Conservation (phyloP, 768 basidiomycete genomes). For the Russula virescens region DNA sequence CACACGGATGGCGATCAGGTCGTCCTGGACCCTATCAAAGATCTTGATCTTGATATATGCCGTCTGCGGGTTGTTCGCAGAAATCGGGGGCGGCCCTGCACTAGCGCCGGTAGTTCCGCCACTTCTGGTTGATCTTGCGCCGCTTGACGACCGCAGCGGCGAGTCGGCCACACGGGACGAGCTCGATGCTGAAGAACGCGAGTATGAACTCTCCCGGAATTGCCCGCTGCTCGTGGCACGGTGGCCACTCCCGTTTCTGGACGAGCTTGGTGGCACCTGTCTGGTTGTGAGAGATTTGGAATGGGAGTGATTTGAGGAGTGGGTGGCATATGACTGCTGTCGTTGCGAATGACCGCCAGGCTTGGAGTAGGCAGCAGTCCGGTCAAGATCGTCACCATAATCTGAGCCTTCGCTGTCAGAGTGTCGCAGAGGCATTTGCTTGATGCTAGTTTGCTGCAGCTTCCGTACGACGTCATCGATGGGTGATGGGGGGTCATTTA, state of each 20-base stretch:
- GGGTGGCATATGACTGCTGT: slow-evolving; percentile 25
- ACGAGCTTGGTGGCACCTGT: slow-evolving; percentile 4
- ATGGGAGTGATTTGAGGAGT: slow-evolving; percentile 19
- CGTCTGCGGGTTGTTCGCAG: slow-evolving; percentile 69
- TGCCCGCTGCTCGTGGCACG: slow-evolving; percentile 12
- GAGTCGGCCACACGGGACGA: slow-evolving; percentile 21
- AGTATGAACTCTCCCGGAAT: slow-evolving; percentile 29
- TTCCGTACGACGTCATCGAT: slow-evolving; percentile 34
- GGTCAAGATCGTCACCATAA: slow-evolving; percentile 31
- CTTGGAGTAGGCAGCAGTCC: not conserved
- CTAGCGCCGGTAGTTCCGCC: slow-evolving; percentile 52
- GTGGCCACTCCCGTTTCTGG: slow-evolving; percentile 2
- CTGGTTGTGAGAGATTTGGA: slow-evolving; percentile 5
- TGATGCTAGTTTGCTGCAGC: slow-evolving; percentile 33
- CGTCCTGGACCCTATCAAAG: slow-evolving; percentile 88
- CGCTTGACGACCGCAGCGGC: slow-evolving; percentile 35
- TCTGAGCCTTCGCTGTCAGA: slow-evolving; percentile 57
- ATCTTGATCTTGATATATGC: slow-evolving; percentile 99
- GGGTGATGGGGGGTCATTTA: slow-evolving; percentile 31
- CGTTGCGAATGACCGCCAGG: slow-evolving; percentile 14
- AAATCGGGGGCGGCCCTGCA: slow-evolving; percentile 65
- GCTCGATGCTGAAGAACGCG: slow-evolving; percentile 30
- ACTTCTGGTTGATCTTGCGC: slow-evolving; percentile 43
- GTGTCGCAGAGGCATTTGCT: slow-evolving; percentile 44
- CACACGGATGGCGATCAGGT: slow-evolving; percentile 94